Conservation (phyloP, 495 filamentous ascomycete species). For the Tuber brumale region DNA sequence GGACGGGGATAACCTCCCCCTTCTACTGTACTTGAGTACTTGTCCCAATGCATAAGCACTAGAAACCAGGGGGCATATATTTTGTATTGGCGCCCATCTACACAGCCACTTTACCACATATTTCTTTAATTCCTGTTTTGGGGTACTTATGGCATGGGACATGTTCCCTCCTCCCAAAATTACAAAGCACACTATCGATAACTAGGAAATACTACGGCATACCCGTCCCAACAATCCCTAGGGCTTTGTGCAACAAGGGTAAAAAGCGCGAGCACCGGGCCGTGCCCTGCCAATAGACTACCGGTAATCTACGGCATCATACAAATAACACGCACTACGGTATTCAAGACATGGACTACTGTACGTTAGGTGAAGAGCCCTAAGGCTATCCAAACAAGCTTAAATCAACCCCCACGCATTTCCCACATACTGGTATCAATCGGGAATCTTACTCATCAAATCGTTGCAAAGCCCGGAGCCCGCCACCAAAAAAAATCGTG, state of each 20-base stretch:
- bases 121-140: neutral
- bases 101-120: too few species aligned
- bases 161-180: neutral
- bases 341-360: neutral
- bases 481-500: neutral
- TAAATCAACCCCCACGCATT: neutral
- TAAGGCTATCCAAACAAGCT: neutral
- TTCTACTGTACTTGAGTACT: neutral
- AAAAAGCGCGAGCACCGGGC: neutral
- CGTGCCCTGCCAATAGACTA: neutral
- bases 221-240: neutral
- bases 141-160: too few species aligned
- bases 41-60: too few species aligned
- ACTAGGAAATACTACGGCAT: neutral
- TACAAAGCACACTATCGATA: neutral
- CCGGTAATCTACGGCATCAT: neutral
- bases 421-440: neutral
- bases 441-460: neutral
- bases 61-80: too few species aligned
- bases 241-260: neutral
- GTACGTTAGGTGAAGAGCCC: neutral
- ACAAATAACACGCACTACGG: neutral
- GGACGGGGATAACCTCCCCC: neutral
- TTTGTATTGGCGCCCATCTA: too few species aligned
- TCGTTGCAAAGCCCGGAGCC: neutral